These are phyloP conservation scores for Penicillium italicum DNA, from an alignment of 2,329 filamentous ascomycete species.

Conservation along the genomic window DNA sequence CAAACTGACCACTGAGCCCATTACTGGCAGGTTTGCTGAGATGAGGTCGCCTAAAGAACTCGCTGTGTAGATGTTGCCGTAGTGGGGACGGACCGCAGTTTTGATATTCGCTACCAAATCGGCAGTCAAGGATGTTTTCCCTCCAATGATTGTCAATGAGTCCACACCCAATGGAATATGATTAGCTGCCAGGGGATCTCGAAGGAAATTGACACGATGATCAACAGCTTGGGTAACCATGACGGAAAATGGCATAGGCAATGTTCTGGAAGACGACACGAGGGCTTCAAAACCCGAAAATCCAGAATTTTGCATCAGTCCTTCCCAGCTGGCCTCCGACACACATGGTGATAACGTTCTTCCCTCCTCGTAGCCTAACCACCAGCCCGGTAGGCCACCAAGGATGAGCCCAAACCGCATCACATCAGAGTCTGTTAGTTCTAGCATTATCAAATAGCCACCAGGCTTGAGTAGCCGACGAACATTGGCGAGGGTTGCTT, in stretches of 20 bases:
- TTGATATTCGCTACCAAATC: constrained; percentile 8
- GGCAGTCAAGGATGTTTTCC: constrained; percentile 7
- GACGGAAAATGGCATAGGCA: constrained; percentile 21
- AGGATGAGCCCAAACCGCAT: constrained; percentile 29
- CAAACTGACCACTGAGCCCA: constrained; percentile 21
- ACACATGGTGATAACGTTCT: constrained; percentile 27
- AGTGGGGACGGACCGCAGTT: constrained; percentile 7
- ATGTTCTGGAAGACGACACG: not conserved
- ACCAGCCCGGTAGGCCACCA: constrained; percentile 37
- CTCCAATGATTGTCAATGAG: constrained; percentile 20
- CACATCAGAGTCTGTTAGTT: constrained; percentile 31
- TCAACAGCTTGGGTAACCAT: constrained; percentile 37
- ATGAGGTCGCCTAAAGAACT: constrained; percentile 12
- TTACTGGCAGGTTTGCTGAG: constrained; percentile 10
- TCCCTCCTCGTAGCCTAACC: constrained; percentile 29
- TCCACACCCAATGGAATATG: constrained; percentile 3
- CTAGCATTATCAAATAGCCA: constrained; percentile 47
- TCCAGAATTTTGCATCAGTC: constrained; percentile 28
- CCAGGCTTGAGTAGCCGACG: constrained; percentile 45
- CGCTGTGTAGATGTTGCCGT: constrained; percentile 3
- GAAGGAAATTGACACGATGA: constrained; percentile 24
- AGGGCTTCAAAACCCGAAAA: constrained; percentile 32
- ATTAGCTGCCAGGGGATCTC: constrained; percentile 23
- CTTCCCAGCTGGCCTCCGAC: constrained; percentile 32
- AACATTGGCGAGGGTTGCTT: constrained; percentile 27